Evolutionary conservation across 768 basidiomycete genomes (phyloP).

Genomic region (Baorangia bicolor): DNA sequence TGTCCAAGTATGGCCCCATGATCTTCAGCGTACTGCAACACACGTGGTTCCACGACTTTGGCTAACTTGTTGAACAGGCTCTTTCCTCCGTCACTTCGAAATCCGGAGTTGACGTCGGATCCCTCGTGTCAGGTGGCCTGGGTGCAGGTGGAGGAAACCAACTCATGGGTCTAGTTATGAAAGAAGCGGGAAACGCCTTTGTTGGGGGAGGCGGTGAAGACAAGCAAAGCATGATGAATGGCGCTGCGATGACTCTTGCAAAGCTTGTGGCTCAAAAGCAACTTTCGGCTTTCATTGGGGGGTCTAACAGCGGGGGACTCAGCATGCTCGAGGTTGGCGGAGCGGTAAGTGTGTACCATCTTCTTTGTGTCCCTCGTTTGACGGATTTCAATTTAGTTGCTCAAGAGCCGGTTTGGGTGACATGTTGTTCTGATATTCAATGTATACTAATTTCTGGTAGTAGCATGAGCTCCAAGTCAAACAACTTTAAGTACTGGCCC

Average conservation of each 20-base stretch:
- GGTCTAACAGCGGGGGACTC: constrained; percentile 70
- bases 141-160: constrained; percentile 52
- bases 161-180: constrained; percentile 85
- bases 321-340: constrained; percentile 50
- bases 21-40: constrained; percentile 12
- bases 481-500: not conserved
- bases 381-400: constrained; percentile 3
- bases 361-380: not conserved
- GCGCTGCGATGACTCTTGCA: constrained; percentile 83
- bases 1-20: constrained; percentile 23
- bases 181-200: constrained; percentile 73
- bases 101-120: constrained; percentile 34
- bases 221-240: constrained; percentile 83
- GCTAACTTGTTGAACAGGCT: constrained; percentile 17
- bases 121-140: constrained; percentile 33
- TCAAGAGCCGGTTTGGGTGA: constrained; percentile 18
- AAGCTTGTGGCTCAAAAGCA: constrained; percentile 75
- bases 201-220: constrained; percentile 56
- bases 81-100: constrained; percentile 13
- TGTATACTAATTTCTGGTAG: not conserved
- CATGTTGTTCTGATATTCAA: not conserved
- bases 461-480: not conserved
- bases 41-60: not conserved
- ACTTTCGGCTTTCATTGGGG: constrained; percentile 44
- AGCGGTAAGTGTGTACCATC: constrained; percentile 40